Conservation (phyloP, 345 rosid species). For the Rhizophora mangle region DNA sequence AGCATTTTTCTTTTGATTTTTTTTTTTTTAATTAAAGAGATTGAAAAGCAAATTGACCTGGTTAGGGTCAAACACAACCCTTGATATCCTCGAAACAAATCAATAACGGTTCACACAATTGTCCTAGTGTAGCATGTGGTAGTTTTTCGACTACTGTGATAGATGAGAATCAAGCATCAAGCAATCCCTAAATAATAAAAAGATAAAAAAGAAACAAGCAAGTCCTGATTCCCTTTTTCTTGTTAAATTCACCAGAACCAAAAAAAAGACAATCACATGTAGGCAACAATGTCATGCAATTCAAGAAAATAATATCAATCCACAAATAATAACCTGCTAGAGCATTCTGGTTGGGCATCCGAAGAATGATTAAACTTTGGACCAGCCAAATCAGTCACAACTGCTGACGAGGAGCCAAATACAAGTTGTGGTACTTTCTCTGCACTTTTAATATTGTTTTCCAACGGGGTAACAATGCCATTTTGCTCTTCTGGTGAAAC, state of each 20-base stretch:
- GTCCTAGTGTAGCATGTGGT: not conserved
- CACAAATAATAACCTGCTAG: slow-evolving; percentile 41
- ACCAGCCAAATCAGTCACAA: slow-evolving; percentile 27
- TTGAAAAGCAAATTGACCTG: not conserved
- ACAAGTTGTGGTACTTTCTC: slow-evolving; percentile 24
- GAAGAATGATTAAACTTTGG: slow-evolving; percentile 23
- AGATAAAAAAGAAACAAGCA: no score
- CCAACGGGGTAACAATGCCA: slow-evolving; percentile 17
- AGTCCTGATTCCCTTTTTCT: no score
- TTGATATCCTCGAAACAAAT: not conserved
- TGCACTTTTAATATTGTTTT: slow-evolving; percentile 20
- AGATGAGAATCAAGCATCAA: no score
- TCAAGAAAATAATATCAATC: not conserved
- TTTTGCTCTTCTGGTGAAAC: slow-evolving; percentile 34
- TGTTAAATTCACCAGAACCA: not conserved
- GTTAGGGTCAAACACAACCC: not conserved
- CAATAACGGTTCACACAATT: not conserved
- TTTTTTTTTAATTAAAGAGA: no score
- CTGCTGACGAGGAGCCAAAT: slow-evolving; percentile 12
- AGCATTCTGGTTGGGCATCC: slow-evolving; percentile 26
- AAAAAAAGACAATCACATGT: not conserved
- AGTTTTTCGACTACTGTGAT: not conserved
- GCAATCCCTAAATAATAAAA: no score
- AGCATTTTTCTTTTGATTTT: no score
- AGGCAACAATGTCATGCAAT: not conserved